Evolutionary conservation across 768 basidiomycete species (phyloP).

Genomic region (Lyophyllum shimeji): DNA sequence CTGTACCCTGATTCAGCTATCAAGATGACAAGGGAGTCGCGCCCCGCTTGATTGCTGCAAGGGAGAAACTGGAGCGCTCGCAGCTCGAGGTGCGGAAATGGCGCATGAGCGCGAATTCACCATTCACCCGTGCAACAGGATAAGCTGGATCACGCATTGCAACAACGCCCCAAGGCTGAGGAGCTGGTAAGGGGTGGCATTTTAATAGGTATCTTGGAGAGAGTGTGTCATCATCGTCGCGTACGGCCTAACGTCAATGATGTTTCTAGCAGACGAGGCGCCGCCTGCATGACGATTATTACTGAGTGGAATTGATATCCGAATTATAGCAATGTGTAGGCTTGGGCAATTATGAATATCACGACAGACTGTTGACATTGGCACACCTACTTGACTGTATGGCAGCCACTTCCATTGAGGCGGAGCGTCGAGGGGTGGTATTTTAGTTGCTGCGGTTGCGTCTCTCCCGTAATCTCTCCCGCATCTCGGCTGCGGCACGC

Average conservation of each 20-base stretch:
- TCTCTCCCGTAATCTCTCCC: conserved; percentile 42
- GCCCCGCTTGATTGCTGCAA: conserved; percentile 58
- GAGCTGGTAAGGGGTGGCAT: conserved; percentile 69
- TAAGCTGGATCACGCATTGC: conserved; percentile 60
- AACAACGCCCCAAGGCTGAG: conserved; percentile 55
- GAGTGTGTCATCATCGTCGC: neutral
- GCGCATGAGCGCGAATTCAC: neutral
- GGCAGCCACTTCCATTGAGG: neutral
- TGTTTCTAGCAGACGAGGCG: conserved; percentile 23
- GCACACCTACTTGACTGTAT: conserved; percentile 5
- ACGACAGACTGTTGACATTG: neutral
- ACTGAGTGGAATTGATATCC: neutral
- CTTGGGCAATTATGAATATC: neutral
- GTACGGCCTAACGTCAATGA: neutral
- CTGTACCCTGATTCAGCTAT: conserved; percentile 6
- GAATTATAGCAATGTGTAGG: neutral
- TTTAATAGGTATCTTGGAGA: conserved; percentile 32
- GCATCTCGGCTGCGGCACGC: conserved; percentile 58
- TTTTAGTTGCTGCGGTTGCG: conserved; percentile 26
- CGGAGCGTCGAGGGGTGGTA: neutral
- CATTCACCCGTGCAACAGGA: conserved; percentile 36
- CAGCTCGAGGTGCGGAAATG: conserved; percentile 55
- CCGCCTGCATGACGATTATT: conserved; percentile 13
- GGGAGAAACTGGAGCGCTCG: conserved; percentile 57
- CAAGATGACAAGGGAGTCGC: conserved; percentile 66